Evolutionary conservation across 371 early-diverging fungal species (phyloP).

Genomic region (Fennellomyces sp.): DNA sequence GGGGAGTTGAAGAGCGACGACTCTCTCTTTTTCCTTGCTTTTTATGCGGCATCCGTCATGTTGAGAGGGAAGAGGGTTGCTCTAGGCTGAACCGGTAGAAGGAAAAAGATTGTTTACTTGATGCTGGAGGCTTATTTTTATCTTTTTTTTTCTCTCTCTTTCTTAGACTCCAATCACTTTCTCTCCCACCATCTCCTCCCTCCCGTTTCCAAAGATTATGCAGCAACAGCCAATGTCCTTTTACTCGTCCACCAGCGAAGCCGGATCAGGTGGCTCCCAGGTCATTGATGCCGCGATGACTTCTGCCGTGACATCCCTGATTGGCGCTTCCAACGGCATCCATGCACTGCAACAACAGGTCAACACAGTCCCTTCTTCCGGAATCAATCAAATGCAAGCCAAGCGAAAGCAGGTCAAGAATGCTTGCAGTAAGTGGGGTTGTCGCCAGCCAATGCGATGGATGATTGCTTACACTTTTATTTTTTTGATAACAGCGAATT

Average conservation of each 20-base stretch:
- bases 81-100: too few relatives aligned
- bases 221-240: too few relatives aligned
- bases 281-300: constrained; percentile 2
- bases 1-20: neutral
- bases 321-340: neutral
- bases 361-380: constrained; percentile 7
- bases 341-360: constrained; percentile 20
- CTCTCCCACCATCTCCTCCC: too few relatives aligned
- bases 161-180: too few relatives aligned
- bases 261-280: neutral
- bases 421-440: constrained; percentile 47
- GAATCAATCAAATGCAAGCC: constrained; percentile 16
- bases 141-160: too few relatives aligned
- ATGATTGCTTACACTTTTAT: neutral
- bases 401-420: constrained; percentile 55
- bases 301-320: constrained; percentile 10
- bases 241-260: too few relatives aligned
- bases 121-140: too few relatives aligned
- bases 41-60: neutral
- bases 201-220: too few relatives aligned
- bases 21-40: neutral
- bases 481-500: constrained; percentile 62
- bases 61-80: too few relatives aligned
- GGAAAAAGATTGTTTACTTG: too few relatives aligned
- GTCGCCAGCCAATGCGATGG: too few relatives aligned